A percentile compares a stretch with the other conserved stretches of the same genome.
phyloP scores from a whole-genome alignment of 1,139 yeast genomes.

The Torulaspora pretoriensis region DNA sequence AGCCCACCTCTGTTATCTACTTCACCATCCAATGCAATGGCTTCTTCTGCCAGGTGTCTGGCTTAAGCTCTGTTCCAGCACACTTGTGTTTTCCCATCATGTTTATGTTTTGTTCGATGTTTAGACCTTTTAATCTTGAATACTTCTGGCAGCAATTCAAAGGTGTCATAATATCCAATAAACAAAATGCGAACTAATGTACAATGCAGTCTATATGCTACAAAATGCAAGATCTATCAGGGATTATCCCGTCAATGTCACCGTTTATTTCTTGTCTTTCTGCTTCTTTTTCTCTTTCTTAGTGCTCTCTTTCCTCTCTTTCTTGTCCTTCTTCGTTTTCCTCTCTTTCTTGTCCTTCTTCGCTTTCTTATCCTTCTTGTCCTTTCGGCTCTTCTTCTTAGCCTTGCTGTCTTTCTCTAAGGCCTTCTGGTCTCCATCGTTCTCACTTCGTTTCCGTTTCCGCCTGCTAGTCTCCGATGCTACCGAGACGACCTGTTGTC shows the following conservation, averaged over 20 bases:
- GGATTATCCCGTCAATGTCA: background rate
- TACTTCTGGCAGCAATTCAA: no score
- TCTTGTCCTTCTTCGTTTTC: no score
- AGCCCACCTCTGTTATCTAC: no score
- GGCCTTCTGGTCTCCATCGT: background rate
- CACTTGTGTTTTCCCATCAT: no score
- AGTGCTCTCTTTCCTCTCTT: slow-evolving; percentile 23
- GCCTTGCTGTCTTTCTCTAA: slow-evolving; percentile 2
- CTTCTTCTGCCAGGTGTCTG: no score
- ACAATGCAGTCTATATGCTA: background rate
- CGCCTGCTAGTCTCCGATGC: background rate
- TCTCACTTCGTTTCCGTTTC: slow-evolving; percentile 5
- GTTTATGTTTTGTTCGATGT: no score
- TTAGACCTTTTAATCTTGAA: no score
- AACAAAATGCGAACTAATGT: background rate
- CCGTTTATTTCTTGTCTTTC: slow-evolving; percentile 6
- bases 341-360: slow-evolving; percentile 29
- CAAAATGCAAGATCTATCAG: slow-evolving; percentile 3
- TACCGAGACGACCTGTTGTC: slow-evolving; percentile 3
- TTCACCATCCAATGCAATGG: no score
- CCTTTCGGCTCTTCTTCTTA: slow-evolving; percentile 22
- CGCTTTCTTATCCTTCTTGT: slow-evolving; percentile 23
- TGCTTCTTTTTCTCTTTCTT: slow-evolving; percentile 26
- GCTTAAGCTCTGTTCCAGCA: no score
- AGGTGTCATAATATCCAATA: background rate